Evolutionary conservation across 225 moss, liverwort and hornwort genomes (phyloP), one percentile per base, ranked within the genome.

Genomic region (Lunularia cruciata): DNA sequence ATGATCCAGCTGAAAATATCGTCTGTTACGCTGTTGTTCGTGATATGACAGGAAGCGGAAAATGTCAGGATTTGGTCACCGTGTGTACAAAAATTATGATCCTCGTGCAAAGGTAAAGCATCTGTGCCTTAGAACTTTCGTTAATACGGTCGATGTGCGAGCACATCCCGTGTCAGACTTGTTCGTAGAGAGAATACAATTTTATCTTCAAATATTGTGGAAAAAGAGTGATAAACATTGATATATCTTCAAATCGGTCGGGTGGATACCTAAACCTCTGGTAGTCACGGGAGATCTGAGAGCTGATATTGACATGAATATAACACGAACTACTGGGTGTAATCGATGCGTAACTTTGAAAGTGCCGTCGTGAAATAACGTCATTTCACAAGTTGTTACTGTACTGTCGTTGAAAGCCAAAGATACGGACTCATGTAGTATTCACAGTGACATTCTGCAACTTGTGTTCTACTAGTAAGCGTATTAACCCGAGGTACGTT

Each of bases 91-190:
- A 69, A 96, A 96, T 46, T 90, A 92, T 56, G 92, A 96, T 80
- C 95, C 95, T 68, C 92, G 92, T 71, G 95, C 95, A 42, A 96
- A 96, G 89, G 95, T 90, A 18, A n/a, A n/a, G n/a, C n/a, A n/a
- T n/a, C n/a, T n/a, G n/a, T n/a, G n/a, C n/a, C n/a, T n/a, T n/a
- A n/a, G n/a, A n/a, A n/a, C n/a, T n/a, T n/a, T n/a, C n/a, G n/a
- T n/a, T n/a, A n/a, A n/a, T n/a, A n/a, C n/a, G n/a, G n/a, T n/a
- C n/a, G n/a, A n/a, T n/a, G n/a, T n/a, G n/a, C n/a, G n/a, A n/a
- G n/a, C n/a, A 5, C 6, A 12, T n/a, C n/a, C n/a, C n/a, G n/a
- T n/a, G n/a, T n/a, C n/a, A n/a, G n/a, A n/a, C n/a, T n/a, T n/a
- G n/a, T n/a, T n/a, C n/a, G n/a, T n/a, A n/a, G n/a, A n/a, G n/a